Conservation (phyloP, 2,329 filamentous ascomycete genomes). For the Fusarium compactum region DNA sequence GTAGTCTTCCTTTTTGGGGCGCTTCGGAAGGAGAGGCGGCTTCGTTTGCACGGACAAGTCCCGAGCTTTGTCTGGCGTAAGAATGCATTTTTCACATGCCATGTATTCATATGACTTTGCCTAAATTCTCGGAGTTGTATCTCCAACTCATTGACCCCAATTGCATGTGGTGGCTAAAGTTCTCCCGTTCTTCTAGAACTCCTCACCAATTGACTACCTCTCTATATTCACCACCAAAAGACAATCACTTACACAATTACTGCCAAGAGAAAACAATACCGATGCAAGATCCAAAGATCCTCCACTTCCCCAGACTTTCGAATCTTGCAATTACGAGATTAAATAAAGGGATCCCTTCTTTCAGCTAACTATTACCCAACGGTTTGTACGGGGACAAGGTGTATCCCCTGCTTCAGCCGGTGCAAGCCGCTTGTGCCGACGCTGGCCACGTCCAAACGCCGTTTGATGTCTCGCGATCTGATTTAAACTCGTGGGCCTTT, state of each 20-base stretch:
- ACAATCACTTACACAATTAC: background rate
- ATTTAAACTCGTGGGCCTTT: constrained; percentile 31
- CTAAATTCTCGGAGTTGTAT: background rate
- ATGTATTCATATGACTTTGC: background rate
- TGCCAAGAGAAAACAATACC: constrained; percentile 10
- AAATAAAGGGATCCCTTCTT: constrained; percentile 9
- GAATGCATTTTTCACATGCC: background rate
- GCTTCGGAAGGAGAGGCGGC: background rate
- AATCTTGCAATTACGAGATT: constrained; percentile 30
- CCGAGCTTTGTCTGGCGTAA: background rate
- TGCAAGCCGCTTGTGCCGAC: constrained; percentile 27
- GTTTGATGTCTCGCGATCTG: background rate
- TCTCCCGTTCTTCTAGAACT: constrained; percentile 25
- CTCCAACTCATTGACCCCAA: constrained; percentile 21
- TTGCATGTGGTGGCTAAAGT: background rate
- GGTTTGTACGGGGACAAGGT: constrained; percentile 20
- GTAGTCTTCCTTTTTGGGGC: background rate
- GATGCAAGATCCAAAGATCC: background rate
- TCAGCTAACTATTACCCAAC: constrained; percentile 34
- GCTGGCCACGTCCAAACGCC: background rate
- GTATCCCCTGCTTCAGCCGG: constrained; percentile 28
- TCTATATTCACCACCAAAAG: background rate
- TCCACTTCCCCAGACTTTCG: constrained; percentile 36
- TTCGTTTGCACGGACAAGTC: constrained; percentile 10
- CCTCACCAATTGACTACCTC: background rate